Base-by-base conservation (phyloP, 768 basidiomycete genomes). In the Mycena alexandri region DNA sequence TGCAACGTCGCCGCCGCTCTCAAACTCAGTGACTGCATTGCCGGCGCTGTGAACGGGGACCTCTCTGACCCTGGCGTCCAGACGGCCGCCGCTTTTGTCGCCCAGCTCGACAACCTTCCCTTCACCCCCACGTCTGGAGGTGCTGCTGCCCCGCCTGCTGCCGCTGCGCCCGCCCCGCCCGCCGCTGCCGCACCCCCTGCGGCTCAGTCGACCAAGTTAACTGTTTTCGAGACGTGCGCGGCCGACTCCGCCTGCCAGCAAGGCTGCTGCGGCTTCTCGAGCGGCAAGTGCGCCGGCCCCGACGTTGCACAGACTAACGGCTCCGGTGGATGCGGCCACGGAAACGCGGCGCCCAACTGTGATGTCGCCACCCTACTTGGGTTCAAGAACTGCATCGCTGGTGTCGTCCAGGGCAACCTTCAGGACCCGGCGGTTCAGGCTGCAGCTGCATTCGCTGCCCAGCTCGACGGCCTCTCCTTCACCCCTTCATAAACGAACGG, bases 251-350 rank as follows among this genome's bases (percentile, higher is more conserved):
- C 71, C 38, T 75, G 74, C 66, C 69, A 69, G 48, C 69, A 68
- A n/a, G 71, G 71, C 43, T 75, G 74, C 74, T 75, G 74, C 46
- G 74, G 69, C 34, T 75, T 75, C 71, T 61, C 58, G 29, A 62
- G 50, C 36, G 74, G 74, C 62, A 73, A 73, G 69, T 75, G 74
- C 65, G 74, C 74, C 10, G 74, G 74, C 47, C 61, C 74, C 36
- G 68, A 48, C 65, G 72, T 75, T 65, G 72, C 74, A 7, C 74
- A 73, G 63, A 60, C 65, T 52, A 69, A 73, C 56, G 74, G 73
- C 60, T 50, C 51, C 41, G 74, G 74, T 22, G 74, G 74, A 41
- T 75, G 74, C 62, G 74, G 74, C 33, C 64, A 65, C 63, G 74
- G 74, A 42, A 65, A 67, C 69, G 48, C 72, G 14, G 21, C 60